A percentile compares a stretch with the other conserved stretches of the same genome.
Conservation (phyloP, 2,329 filamentous ascomycete genomes). For the Diaporthe sp. region DNA sequence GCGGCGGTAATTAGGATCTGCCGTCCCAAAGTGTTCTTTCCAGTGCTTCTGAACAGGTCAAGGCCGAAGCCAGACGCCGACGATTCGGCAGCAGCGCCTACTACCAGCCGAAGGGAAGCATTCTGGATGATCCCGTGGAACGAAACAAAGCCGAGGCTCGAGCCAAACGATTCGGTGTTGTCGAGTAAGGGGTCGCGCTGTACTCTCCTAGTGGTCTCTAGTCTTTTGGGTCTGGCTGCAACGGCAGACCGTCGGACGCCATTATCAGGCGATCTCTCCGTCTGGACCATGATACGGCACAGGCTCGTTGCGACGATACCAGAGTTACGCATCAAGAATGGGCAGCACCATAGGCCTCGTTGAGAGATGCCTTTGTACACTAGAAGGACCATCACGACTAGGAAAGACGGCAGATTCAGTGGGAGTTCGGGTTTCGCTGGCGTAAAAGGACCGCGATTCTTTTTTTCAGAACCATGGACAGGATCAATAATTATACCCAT, state of each 20-base stretch:
- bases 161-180: constrained; percentile 62
- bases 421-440: constrained; percentile 3
- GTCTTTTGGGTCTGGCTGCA: not conserved
- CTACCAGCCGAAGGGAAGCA: constrained; percentile 40
- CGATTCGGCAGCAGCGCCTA: constrained; percentile 36
- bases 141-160: constrained; percentile 69
- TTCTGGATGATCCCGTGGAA: constrained; percentile 68
- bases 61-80: constrained; percentile 31
- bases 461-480: constrained; percentile 27
- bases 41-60: constrained; percentile 22
- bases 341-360: not conserved
- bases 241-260: not conserved
- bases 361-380: constrained; percentile 27
- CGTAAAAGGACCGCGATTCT: constrained; percentile 33
- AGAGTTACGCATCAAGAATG: not conserved
- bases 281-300: not conserved
- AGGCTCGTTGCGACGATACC: not conserved
- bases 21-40: constrained; percentile 17
- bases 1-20: constrained; percentile 40
- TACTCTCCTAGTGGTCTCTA: too few relatives aligned
- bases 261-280: not conserved
- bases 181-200: constrained; percentile 9
- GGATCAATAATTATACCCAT: constrained; percentile 39
- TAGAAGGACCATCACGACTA: constrained; percentile 26
- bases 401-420: constrained; percentile 7